Evolutionary conservation across 169 alveolate genomes (phyloP), one percentile per base, ranked within the genome.

Genomic region (Theileria luwenshuni): DNA sequence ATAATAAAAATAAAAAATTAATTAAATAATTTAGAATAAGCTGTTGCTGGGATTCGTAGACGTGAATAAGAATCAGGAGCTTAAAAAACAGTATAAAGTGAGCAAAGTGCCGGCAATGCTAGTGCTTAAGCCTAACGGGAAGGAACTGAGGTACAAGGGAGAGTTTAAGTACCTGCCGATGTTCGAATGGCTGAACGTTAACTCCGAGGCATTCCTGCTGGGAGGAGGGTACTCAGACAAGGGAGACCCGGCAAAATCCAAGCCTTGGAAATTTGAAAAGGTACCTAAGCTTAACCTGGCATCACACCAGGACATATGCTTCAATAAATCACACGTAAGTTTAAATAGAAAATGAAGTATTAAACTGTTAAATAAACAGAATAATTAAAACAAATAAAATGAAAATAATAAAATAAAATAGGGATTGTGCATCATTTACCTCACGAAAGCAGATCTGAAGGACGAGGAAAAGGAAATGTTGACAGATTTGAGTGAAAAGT

Each of bases 151-250:
- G 17, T 97, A 92, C 86, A 92, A 84, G 25, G 99, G 99, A 32
- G 96, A 92, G 43, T 84, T 91, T 60, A 91, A 92, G 49, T 97
- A 86, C 74, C 74, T 83, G 52, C 86, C 83, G 32, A 84, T 97
- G 83, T 94, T 94, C 69, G 98, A 97, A 68, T 97, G 96, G 95
- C 94, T 97, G 13, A 97, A 97, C 75, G 93, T 97, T 19, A 94
- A 94, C 81, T 86, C 98, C 43, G 99, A 97, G 76, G 95, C 98
- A 6, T 97, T 96, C 91, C 97, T 96, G 28, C 90, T 93, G 60
- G 99, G 99, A 42, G 97, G 98, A 12, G 97, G 97, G 30, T 90
- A 91, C 71, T 91, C 95, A 27, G 94, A 88, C 32, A 71, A 77
- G 30, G 90, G 86, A 38, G 93, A 83, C 33, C 90, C 84, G 35